A percentile compares a stretch with the other conserved stretches of the same genome.
Conservation (phyloP, 1,139 yeast species). For the Nakaseomyces uthaithaninus region DNA sequence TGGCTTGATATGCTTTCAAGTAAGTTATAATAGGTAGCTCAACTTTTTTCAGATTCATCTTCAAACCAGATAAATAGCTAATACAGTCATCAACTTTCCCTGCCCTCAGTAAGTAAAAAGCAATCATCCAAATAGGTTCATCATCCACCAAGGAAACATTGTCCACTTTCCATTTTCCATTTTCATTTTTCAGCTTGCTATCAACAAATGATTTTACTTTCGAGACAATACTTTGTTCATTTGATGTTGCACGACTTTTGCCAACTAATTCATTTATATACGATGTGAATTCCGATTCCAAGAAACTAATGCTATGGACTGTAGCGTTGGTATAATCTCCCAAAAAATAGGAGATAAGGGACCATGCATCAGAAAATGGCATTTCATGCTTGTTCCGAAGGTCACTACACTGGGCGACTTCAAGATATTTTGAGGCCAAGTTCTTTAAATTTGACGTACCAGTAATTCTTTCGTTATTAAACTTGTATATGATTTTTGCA, state of each 20-base stretch:
- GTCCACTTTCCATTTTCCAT: constrained; percentile 40
- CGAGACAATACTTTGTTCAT: constrained; percentile 52
- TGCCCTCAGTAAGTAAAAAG: constrained; percentile 79
- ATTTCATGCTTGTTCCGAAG: constrained; percentile 55
- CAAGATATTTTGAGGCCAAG: constrained; percentile 21
- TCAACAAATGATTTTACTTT: constrained; percentile 63
- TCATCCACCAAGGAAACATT: constrained; percentile 63
- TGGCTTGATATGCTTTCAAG: constrained; percentile 60
- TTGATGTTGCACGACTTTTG: constrained; percentile 59
- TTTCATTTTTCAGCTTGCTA: constrained; percentile 37
- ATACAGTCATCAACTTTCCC: constrained; percentile 69
- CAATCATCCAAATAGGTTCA: constrained; percentile 83
- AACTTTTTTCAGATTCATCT: constrained; percentile 61
- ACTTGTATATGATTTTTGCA: constrained; percentile 60
- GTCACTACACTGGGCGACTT: constrained; percentile 35
- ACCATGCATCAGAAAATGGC: constrained; percentile 60
- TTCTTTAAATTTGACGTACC: constrained; percentile 34
- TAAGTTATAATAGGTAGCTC: constrained; percentile 81
- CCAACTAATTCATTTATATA: constrained; percentile 66
- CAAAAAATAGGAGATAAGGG: constrained; percentile 37
- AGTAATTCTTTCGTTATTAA: constrained; percentile 63
- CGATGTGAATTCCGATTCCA: constrained; percentile 71
- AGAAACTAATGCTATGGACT: constrained; percentile 46
- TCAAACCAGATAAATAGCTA: constrained; percentile 54
- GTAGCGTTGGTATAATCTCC: constrained; percentile 35